phyloP scores from a whole-genome alignment of 768 basidiomycete genomes.

The Kwoniella dejecticola region DNA sequence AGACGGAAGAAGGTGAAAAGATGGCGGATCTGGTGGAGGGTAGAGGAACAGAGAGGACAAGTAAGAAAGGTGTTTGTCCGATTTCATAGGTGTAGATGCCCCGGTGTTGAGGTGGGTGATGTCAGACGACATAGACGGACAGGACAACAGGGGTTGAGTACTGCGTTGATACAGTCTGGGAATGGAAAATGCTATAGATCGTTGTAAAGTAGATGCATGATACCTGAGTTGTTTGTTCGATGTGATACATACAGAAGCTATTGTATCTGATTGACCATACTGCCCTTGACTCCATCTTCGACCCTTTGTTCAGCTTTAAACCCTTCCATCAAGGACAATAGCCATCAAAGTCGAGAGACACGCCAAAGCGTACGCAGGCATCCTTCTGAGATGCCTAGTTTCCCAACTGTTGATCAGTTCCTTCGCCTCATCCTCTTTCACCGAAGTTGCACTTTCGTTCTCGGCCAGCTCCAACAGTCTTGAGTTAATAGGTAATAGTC shows the following conservation, averaged over 20 bases:
- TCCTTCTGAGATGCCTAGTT: constrained; percentile 4
- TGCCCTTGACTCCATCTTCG: too few species aligned
- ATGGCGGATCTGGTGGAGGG: constrained; percentile 36
- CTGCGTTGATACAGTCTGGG: too few species aligned
- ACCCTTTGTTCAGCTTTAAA: neutral
- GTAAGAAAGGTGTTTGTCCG: neutral
- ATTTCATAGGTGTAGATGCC: neutral
- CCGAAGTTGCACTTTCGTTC: neutral
- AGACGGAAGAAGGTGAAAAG: constrained; percentile 33
- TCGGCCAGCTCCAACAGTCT: neutral
- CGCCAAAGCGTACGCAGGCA: neutral
- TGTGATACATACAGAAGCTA: too few species aligned
- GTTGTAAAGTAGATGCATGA: too few species aligned
- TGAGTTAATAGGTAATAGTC: constrained; percentile 10
- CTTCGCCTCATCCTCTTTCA: neutral
- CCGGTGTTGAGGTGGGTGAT: neutral
- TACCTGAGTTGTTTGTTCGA: too few species aligned
- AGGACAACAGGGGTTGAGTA: too few species aligned
- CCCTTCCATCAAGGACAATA: constrained; percentile 12
- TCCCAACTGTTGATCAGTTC: constrained; percentile 2
- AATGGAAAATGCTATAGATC: too few species aligned
- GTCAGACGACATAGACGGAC: too few species aligned
- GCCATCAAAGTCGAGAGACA: constrained; percentile 1
- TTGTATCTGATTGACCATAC: too few species aligned
- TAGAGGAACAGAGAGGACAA: constrained; percentile 1